Evolutionary conservation across 768 basidiomycete genomes (phyloP).

Genomic region (Infundibulicybe gibba): DNA sequence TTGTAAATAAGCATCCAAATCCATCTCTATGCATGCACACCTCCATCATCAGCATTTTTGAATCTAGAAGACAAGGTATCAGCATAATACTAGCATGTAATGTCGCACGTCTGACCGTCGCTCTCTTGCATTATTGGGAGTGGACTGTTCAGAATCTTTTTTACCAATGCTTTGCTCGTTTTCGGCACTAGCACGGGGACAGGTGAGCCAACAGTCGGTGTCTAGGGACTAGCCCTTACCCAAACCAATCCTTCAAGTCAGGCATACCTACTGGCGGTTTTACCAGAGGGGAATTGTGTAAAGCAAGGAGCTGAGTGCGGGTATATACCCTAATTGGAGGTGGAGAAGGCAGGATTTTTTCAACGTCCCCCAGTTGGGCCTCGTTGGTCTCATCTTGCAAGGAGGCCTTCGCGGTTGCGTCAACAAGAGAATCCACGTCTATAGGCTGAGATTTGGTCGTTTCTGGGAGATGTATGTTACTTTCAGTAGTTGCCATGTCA

Average conservation of each 20-base stretch:
- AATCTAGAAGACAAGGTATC: conserved; percentile 43
- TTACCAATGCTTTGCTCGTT: conserved; percentile 62
- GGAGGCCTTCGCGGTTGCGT: not conserved
- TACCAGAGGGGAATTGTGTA: conserved; percentile 76
- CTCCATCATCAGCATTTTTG: conserved; percentile 70
- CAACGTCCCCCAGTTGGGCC: conserved; percentile 14
- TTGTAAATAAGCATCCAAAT: conserved; percentile 3
- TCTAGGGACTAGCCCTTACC: conserved; percentile 45
- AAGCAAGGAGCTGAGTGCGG: conserved; percentile 61
- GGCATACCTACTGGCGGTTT: conserved; percentile 74
- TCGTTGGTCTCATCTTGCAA: conserved; percentile 17
- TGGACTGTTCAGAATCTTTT: conserved; percentile 65
- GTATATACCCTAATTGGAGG: conserved; percentile 64
- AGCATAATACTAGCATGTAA: conserved; percentile 4
- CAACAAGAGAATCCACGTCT: not conserved
- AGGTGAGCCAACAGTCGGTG: conserved; percentile 15
- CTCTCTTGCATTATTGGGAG: conserved; percentile 55
- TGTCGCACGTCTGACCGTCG: conserved; percentile 47
- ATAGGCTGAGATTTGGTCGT: too few species aligned
- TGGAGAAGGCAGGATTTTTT: conserved; percentile 25
- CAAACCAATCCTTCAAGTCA: conserved; percentile 83
- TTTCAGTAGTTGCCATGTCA: too few species aligned
- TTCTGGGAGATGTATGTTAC: too few species aligned
- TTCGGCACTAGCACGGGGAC: conserved; percentile 39
- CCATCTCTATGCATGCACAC: conserved; percentile 29